Evolutionary conservation across 177 flowering plant species (phyloP), one percentile per base, ranked within the genome.

Genomic region (Vitis hybrid): DNA sequence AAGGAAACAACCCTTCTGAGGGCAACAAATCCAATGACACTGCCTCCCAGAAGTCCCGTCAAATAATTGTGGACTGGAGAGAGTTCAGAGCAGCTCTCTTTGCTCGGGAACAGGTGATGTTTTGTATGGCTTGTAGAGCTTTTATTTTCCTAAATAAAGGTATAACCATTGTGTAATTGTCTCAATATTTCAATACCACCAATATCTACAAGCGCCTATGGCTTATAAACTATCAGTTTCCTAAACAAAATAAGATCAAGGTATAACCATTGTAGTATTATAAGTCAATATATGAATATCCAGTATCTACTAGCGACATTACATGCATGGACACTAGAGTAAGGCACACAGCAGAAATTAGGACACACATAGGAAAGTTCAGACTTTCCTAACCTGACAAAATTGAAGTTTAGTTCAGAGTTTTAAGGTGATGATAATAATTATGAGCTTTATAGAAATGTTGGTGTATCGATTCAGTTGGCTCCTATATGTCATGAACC

Each of bases 11-110:
- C 64, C 69, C 85, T 68, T 72, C 80, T 54, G 86, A 84, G 46
- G 80, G 78, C 73, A 81, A 79, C 55, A 84, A 78, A 76, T 76
- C 82, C 12, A 75, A 80, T 63, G 86, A 90, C 24, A 65, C 71
- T 58, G 74, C 80, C 56, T 74, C 84, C 15, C 80, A 76, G 48
- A 80, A 84, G 68, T 71, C 85, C 7, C 77, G 81, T 53, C 82
- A 30, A 62, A 68, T 66, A 54, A 80, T 79, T 64, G 66, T 76
- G 63, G 97, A 92, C 73, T 93, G 98, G 99, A 85, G 99, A 85
- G 91, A 87, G 75, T 86, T 90, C 76, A 83, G 99, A 72, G 97
- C 99, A 52, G 69, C 77, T 70, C 88, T 93, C 35, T 86, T 77
- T 74, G 67, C 74, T 53, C 85, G 64, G 52, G 88, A 90, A 76